Evolutionary conservation across 2,329 filamentous ascomycete genomes (phyloP), one percentile per base, ranked within the genome.

Genomic region (Aspergillus bombycis): DNA sequence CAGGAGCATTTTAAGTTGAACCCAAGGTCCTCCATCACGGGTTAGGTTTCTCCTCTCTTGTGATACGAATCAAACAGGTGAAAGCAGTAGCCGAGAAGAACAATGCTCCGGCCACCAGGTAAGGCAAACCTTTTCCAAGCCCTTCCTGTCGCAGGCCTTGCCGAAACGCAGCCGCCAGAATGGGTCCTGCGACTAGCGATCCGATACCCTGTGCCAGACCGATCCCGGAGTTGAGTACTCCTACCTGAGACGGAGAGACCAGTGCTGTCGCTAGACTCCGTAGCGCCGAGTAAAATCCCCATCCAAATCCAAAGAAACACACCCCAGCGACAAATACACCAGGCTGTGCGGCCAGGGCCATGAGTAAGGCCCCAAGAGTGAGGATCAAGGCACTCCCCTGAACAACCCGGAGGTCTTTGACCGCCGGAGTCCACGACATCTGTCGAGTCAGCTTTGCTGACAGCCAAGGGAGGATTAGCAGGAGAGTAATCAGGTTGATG

Each of bases 251-350:
- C 6, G 69, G 65, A 3, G 55, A 48, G 0, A 76, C 70, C 19
- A 76, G 68, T 10, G 67, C 61, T 9, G 74, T 73, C n/a, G 63
- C 73, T 10, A 75, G 57, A 62, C 71, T 73, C 43, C 74, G 69
- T 8, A 64, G 63, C 7, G 63, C 62, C 11, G 70, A 52, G 2
- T 57, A 16, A 48, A 76, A 75, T 1, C 68, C 67, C 1, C 67
- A 61, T 21, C 74, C 73, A 19, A 74, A 57, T 4, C 72, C 72
- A 26, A 69, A 57, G 8, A 75, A 23, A 54, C 28, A 72, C 54
- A 32, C 70, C 43, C 5, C 72, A 70, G 48, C 7, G 14, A 32
- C 12, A 21, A 52, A 52, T 3, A n/a, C 5, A 7, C 5, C 12
- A 1, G 48, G 26, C 8, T 52, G 48, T 2, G 48, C 26, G 11